phyloP scores from a whole-genome alignment of 1,284 basidiomycete species.

The Cryptococcus jaspeensis region DNA sequence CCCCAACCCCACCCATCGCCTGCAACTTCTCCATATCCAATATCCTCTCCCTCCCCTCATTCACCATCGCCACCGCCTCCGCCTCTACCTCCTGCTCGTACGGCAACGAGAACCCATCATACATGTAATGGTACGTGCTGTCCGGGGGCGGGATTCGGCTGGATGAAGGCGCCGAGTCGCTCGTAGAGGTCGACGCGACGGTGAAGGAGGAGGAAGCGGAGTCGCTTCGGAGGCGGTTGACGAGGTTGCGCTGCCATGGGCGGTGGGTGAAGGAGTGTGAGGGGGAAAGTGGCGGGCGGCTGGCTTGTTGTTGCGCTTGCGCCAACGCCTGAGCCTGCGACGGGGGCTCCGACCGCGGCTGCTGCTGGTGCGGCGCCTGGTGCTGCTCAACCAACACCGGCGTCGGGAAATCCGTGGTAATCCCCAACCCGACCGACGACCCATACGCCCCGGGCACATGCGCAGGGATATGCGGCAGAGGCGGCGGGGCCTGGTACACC shows the following conservation, averaged over 20 bases:
- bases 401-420: conserved; percentile 18
- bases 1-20: conserved; percentile 41
- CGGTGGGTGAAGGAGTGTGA: conserved; percentile 28
- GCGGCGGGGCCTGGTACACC: conserved; percentile 31
- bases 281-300: conserved; percentile 13
- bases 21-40: conserved; percentile 39
- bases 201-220: conserved; percentile 38
- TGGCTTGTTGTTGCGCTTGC: no score
- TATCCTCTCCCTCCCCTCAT: conserved; percentile 44
- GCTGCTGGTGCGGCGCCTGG: background rate
- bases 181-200: conserved; percentile 24
- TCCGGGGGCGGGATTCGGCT: conserved; percentile 16
- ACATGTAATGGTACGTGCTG: conserved; percentile 12
- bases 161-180: conserved; percentile 18
- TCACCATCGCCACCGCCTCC: conserved; percentile 42
- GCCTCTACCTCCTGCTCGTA: conserved; percentile 32
- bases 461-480: conserved; percentile 33
- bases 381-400: background rate
- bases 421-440: conserved; percentile 28
- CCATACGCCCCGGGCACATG: conserved; percentile 18
- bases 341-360: no score
- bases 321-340: no score
- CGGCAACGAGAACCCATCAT: conserved; percentile 18
- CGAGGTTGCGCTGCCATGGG: conserved; percentile 31
- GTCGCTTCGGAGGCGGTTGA: conserved; percentile 36